phyloP scores from a whole-genome alignment of 768 basidiomycete species.

The Tricholomella constricta region DNA sequence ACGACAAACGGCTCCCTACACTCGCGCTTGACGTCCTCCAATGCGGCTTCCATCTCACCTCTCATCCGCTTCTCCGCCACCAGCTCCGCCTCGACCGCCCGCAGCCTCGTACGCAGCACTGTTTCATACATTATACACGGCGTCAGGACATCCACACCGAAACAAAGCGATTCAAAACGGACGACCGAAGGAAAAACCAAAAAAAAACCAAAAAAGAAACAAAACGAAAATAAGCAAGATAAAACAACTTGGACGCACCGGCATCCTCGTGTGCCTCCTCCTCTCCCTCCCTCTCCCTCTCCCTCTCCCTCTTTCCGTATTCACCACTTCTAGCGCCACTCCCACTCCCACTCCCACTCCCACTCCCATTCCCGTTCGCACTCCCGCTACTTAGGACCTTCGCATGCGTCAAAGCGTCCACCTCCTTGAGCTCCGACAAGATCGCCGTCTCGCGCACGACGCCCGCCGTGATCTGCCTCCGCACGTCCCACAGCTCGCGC shows the following conservation, averaged over 20 bases:
- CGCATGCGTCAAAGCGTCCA: conserved; percentile 10
- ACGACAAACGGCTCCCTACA: conserved; percentile 56
- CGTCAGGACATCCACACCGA: background rate
- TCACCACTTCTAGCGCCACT: too few relatives aligned
- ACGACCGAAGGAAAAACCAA: too few relatives aligned
- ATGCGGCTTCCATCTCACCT: conserved; percentile 42
- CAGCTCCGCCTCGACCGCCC: conserved; percentile 36
- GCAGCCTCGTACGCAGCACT: conserved; percentile 29
- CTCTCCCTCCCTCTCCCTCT: conserved; percentile 1
- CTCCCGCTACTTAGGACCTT: too few relatives aligned
- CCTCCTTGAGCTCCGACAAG: conserved; percentile 23
- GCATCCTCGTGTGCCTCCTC: conserved; percentile 9
- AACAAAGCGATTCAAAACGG: background rate
- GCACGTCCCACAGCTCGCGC: conserved; percentile 27
- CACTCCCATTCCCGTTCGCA: too few relatives aligned
- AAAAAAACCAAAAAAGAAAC: too few relatives aligned
- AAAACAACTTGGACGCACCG: conserved; percentile 3
- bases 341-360: too few relatives aligned
- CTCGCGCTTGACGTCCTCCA: conserved; percentile 53
- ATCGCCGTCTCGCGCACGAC: conserved; percentile 28
- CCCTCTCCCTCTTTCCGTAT: too few relatives aligned
- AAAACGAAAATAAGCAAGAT: background rate
- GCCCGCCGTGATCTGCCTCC: conserved; percentile 24
- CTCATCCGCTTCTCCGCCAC: conserved; percentile 36
- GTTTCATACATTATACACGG: background rate